A percentile compares a stretch with the other conserved stretches of the same genome.
phyloP scores from a whole-genome alignment of 768 basidiomycete genomes.

The Pleurotus djamor region DNA sequence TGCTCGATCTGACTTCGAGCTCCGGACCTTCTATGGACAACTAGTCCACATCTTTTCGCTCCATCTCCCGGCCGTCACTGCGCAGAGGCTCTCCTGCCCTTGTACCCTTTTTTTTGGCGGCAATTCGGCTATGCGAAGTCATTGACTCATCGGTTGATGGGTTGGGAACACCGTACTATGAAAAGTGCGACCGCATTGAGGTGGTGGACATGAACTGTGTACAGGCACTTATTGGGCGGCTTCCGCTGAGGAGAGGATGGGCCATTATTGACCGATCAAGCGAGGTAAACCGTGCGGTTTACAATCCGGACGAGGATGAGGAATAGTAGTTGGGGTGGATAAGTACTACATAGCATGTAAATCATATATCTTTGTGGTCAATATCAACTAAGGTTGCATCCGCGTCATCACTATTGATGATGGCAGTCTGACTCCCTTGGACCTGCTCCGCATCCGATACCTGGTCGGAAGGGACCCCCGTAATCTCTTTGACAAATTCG shows the following conservation, averaged over 20 bases:
- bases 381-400: no score
- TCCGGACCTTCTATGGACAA: conserved; percentile 27
- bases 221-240: conserved; percentile 22
- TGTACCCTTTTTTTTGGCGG: conserved; percentile 19
- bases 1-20: conserved; percentile 9
- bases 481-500: no score
- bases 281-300: neutral
- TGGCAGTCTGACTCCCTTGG: no score
- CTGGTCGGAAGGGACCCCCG: no score
- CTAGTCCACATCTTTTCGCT: conserved; percentile 27
- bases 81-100: conserved; percentile 12
- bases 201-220: conserved; percentile 23
- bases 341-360: no score
- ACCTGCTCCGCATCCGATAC: no score
- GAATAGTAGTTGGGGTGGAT: no score
- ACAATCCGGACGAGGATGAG: neutral
- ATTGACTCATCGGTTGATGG: neutral
- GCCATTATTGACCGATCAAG: conserved; percentile 19
- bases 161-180: conserved; percentile 19
- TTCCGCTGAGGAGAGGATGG: conserved; percentile 16
- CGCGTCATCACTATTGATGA: no score
- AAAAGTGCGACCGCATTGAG: conserved; percentile 13
- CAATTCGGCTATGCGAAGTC: conserved; percentile 16
- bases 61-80: conserved; percentile 12
- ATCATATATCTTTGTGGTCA: no score